Percentiles rank a stretch among this genome's conserved stretches.
Evolutionary conservation across 2,329 filamentous ascomycete species (phyloP).

Genomic region (Biscogniauxia marginata): DNA sequence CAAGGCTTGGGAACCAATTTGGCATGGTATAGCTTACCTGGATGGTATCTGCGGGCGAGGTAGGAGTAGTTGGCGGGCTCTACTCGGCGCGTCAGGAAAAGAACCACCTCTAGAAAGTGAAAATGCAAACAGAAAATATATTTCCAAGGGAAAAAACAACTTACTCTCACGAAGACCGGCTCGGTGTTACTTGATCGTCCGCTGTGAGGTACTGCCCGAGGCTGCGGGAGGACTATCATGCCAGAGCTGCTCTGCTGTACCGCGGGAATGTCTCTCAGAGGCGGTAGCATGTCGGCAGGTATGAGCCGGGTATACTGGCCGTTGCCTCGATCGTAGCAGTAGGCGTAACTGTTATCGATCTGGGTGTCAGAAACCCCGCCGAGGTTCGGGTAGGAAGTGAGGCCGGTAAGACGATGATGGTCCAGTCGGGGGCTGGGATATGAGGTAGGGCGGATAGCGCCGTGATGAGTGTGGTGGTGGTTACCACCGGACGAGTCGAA

Average conservation of each 20-base stretch:
- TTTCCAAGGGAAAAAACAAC: conserved; percentile 20
- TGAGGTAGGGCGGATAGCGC: conserved; percentile 6
- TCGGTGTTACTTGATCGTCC: conserved; percentile 39
- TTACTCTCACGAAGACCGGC: conserved; percentile 39
- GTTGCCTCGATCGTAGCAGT: conserved; percentile 53
- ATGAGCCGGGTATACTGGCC: conserved; percentile 55
- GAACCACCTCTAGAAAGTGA: neutral
- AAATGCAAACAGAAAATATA: neutral
- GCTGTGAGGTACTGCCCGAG: conserved; percentile 37
- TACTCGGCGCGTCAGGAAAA: conserved; percentile 11
- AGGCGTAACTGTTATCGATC: conserved; percentile 40
- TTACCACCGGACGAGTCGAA: conserved; percentile 15
- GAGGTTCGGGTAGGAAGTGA: conserved; percentile 12
- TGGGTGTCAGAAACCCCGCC: conserved; percentile 21
- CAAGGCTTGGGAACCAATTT: neutral
- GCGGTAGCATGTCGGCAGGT: conserved; percentile 53
- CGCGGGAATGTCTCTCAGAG: conserved; percentile 43
- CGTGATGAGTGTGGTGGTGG: conserved; percentile 7
- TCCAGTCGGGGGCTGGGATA: conserved; percentile 17
- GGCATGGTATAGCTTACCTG: conserved; percentile 28
- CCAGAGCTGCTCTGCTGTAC: conserved; percentile 38
- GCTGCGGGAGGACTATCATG: conserved; percentile 48
- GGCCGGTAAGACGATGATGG: conserved; percentile 13
- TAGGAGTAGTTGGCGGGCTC: conserved; percentile 23
- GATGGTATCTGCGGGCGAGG: conserved; percentile 29